Conservation (phyloP, 129 eudicot genomes). For the Pseudognaphalium luteoalbum region DNA sequence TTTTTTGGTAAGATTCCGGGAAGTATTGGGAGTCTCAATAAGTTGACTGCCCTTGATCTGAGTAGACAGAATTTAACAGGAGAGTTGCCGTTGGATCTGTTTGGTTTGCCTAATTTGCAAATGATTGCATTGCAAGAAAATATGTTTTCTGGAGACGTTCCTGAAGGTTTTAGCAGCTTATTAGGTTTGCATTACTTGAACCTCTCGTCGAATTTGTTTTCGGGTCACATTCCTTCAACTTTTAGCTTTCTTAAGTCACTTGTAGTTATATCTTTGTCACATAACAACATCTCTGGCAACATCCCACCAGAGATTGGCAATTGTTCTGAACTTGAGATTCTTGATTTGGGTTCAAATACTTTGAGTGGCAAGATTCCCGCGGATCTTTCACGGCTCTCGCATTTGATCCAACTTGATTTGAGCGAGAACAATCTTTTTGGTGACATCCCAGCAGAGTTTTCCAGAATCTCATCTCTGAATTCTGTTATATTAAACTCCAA, state of each 20-base stretch:
- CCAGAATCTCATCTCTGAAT: too few relatives aligned
- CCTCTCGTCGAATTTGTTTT: slow-evolving; percentile 67
- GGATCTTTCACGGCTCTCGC: slow-evolving; percentile 50
- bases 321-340: slow-evolving; percentile 60
- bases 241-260: slow-evolving; percentile 70
- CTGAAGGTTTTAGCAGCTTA: slow-evolving; percentile 88
- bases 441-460: slow-evolving; percentile 43
- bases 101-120: slow-evolving; percentile 75
- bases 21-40: slow-evolving; percentile 58
- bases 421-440: slow-evolving; percentile 60
- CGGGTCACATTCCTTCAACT: slow-evolving; percentile 69
- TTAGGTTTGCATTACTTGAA: slow-evolving; percentile 67
- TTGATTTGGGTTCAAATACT: slow-evolving; percentile 56
- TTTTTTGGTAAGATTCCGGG: slow-evolving; percentile 68
- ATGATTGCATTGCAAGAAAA: slow-evolving; percentile 76
- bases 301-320: slow-evolving; percentile 82
- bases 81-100: slow-evolving; percentile 68
- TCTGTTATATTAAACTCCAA: too few relatives aligned
- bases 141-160: slow-evolving; percentile 61
- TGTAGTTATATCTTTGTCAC: slow-evolving; percentile 66
- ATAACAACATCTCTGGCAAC: slow-evolving; percentile 60
- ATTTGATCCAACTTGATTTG: slow-evolving; percentile 59
- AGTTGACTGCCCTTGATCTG: slow-evolving; percentile 69
- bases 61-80: slow-evolving; percentile 73
- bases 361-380: slow-evolving; percentile 53